These are phyloP conservation scores for Colletotrichum magnum DNA, from an alignment of 2,329 filamentous ascomycete species.

Conservation along the genomic window DNA sequence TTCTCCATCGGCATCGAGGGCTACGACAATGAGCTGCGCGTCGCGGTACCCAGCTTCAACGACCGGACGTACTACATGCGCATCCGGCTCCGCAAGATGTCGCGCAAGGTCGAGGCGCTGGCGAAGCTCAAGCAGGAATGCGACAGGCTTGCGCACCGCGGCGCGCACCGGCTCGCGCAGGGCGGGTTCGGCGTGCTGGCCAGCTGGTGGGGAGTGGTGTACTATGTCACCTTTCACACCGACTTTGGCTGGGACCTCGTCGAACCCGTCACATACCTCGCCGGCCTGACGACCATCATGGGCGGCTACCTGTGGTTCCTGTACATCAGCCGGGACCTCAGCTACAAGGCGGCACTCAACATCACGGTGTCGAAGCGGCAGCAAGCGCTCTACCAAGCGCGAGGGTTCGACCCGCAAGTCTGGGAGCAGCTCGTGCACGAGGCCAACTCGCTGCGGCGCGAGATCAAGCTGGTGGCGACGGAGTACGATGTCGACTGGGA, in stretches of 20 bases:
- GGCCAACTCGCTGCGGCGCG: constrained; percentile 80
- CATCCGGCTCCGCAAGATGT: constrained; percentile 80
- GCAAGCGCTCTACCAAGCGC: constrained; percentile 79
- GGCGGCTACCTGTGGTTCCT: constrained; percentile 94
- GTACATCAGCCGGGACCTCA: constrained; percentile 91
- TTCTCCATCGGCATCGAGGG: constrained; percentile 90
- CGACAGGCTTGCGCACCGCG: constrained; percentile 81
- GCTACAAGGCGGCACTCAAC: constrained; percentile 88
- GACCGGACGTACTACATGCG: constrained; percentile 93
- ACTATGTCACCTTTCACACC: constrained; percentile 79
- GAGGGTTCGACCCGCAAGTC: constrained; percentile 80
- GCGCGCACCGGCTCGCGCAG: constrained; percentile 84
- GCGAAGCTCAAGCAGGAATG: constrained; percentile 85
- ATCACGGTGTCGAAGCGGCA: constrained; percentile 87
- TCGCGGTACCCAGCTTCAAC: constrained; percentile 88
- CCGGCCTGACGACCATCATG: constrained; percentile 88
- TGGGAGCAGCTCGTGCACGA: constrained; percentile 88
- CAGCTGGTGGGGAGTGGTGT: constrained; percentile 87
- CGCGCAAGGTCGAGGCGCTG: constrained; percentile 76
- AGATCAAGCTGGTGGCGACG: constrained; percentile 84
- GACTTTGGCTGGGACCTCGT: constrained; percentile 91
- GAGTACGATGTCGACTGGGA: constrained; percentile 96
- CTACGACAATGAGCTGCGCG: constrained; percentile 73
- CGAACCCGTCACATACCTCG: constrained; percentile 91
- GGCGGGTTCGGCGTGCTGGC: constrained; percentile 81